Evolutionary conservation across 768 basidiomycete species (phyloP), one percentile per base, ranked within the genome.

Genomic region (Chalciporus chontae): DNA sequence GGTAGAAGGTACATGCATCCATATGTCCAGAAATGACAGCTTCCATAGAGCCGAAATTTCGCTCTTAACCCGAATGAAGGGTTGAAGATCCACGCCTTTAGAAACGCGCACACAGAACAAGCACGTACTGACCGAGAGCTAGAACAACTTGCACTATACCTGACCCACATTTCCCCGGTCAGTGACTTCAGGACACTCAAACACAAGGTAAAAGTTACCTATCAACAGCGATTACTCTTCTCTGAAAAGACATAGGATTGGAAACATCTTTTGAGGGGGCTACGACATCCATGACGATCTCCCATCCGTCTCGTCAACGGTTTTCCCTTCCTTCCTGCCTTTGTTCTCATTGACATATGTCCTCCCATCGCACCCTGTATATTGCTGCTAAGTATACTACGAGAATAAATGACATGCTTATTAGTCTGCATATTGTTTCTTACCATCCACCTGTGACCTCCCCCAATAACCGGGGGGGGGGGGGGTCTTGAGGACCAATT

Each of bases 61-160:
- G 92, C 91, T 4, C 72, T 94, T 51, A 94, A 95, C 61, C 89
- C 90, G 1, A 76, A 74, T 39, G 83, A 90, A 68, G 92, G 91
- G 5, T 73, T 94, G 34, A 91, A 89, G 68, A 90, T 94, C 23
- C 77, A 79, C 21, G 79, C 92, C 0, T 94, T 88, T 74, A 88
- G 85, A 66, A 77, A 83, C 54, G 87, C 87, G 2, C 84, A 88
- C 59, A 87, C 84, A 8, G 64, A 71, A 9, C 78, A 81, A 56
- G 76, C 79, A 7, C 70, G 71, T 63, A 83, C 76, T 13, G 87
- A 94, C 64, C 75, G 79, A 39, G 90, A 91, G 57, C 72, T 94
- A 10, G 70, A 75, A 29, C 84, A 80, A 56, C 69, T 90, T n/a
- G 66, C 76, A 17, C 71, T 70, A 43, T 91, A 91, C 53, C 72